These are phyloP conservation scores for Nicotiana otophora DNA, from an alignment of 257 asterid species.

Conservation along the genomic window DNA sequence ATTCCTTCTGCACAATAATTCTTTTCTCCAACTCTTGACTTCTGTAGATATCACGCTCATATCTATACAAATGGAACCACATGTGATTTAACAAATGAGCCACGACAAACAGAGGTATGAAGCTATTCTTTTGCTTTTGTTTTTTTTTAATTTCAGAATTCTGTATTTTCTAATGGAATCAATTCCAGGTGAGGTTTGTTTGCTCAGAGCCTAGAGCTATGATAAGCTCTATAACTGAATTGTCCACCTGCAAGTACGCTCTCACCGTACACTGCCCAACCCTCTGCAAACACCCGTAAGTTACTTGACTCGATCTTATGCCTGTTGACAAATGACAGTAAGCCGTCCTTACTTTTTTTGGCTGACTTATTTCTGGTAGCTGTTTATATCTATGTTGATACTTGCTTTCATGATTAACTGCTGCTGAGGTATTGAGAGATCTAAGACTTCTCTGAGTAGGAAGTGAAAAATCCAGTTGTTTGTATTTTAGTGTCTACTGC, in stretches of 20 bases:
- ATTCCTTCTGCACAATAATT: neutral
- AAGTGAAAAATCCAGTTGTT: neutral
- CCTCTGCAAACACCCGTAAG: slow-evolving; percentile 99
- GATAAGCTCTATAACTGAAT: slow-evolving; percentile 90
- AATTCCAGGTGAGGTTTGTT: slow-evolving; percentile 87
- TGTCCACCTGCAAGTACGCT: slow-evolving; percentile 97
- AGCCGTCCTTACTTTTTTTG: neutral
- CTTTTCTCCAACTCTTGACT: neutral
- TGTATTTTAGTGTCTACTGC: neutral
- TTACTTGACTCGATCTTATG: neutral
- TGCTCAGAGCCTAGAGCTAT: slow-evolving; percentile 89
- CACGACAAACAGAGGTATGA: slow-evolving; percentile 87
- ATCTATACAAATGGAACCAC: slow-evolving; percentile 76
- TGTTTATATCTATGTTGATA: neutral
- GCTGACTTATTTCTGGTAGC: neutral
- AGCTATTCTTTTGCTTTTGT: slow-evolving; percentile 15
- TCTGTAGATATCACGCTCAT: slow-evolving; percentile 87
- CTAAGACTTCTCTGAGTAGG: neutral
- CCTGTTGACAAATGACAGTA: neutral
- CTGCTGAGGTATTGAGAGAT: neutral
- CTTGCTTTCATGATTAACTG: neutral
- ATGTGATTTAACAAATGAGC: slow-evolving; percentile 87
- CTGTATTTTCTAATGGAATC: slow-evolving; percentile 14
- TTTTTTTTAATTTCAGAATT: slow-evolving; percentile 6
- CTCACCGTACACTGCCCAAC: slow-evolving; percentile 90